These are phyloP conservation scores for Colletotrichum acutatum DNA, from an alignment of 2,329 filamentous ascomycete species.

Conservation along the genomic window DNA sequence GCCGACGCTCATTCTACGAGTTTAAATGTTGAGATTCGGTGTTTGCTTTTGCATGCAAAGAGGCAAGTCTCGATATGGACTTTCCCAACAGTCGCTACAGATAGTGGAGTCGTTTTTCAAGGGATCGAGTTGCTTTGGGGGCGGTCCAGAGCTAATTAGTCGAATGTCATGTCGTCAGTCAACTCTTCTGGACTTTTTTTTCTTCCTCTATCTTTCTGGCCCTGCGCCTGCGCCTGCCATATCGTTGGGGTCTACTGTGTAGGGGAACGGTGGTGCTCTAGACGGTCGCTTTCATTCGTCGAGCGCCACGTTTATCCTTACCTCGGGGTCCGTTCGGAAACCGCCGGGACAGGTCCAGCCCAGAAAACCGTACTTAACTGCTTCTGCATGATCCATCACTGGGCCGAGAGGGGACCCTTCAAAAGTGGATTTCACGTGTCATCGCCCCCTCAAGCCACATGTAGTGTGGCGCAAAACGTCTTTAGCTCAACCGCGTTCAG, in stretches of 20 bases:
- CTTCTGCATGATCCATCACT: neutral
- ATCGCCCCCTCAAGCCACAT: constrained; percentile 6
- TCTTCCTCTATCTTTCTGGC: constrained; percentile 23
- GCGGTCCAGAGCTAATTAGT: constrained; percentile 15
- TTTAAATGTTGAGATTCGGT: neutral
- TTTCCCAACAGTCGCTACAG: constrained; percentile 26
- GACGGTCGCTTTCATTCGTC: constrained; percentile 18
- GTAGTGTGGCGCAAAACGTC: neutral
- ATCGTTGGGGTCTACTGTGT: constrained; percentile 17
- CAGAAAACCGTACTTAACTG: neutral
- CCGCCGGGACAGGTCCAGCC: constrained; percentile 18
- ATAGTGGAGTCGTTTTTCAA: constrained; percentile 28
- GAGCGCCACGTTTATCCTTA: constrained; percentile 5
- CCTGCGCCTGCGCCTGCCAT: constrained; percentile 23
- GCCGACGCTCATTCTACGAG: constrained; percentile 32
- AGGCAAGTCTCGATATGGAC: neutral
- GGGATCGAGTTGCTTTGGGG: constrained; percentile 21
- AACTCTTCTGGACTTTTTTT: constrained; percentile 31
- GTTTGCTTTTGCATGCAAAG: neutral
- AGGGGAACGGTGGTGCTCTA: constrained; percentile 1
- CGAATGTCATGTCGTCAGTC: constrained; percentile 29
- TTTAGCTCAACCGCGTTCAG: constrained; percentile 9
- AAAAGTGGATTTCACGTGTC: constrained; percentile 22
- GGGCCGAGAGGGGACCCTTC: neutral
- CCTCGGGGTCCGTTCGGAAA: constrained; percentile 33